These are phyloP conservation scores for Capronia americana DNA, from an alignment of 2,329 filamentous ascomycete species.

Conservation along the genomic window DNA sequence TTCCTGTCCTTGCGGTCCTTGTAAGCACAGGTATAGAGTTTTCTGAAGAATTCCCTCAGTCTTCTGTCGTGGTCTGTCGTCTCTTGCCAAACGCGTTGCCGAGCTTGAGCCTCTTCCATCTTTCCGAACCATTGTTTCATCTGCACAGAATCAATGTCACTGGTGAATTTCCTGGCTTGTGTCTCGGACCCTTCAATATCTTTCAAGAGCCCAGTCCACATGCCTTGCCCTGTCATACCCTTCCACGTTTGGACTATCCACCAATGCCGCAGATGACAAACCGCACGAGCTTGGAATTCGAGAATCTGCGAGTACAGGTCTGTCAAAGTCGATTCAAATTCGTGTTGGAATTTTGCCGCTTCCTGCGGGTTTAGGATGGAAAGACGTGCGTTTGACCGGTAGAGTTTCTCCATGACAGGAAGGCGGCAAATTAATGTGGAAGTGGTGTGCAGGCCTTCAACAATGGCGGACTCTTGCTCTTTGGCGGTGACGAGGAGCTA, in stretches of 20 bases:
- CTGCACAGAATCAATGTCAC: background rate
- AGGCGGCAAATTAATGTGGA: slow-evolving; percentile 5
- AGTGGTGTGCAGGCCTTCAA: slow-evolving; percentile 1
- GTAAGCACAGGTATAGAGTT: slow-evolving; percentile 15
- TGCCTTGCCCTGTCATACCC: background rate
- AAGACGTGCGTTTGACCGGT: background rate
- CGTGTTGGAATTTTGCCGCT: background rate
- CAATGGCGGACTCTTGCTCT: slow-evolving; percentile 3
- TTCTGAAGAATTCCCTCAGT: background rate
- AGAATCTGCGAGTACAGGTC: slow-evolving; percentile 4
- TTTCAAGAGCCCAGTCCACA: slow-evolving; percentile 2
- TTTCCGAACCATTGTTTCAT: slow-evolving; percentile 4
- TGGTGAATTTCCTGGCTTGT: background rate
- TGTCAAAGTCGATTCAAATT: slow-evolving; percentile 6
- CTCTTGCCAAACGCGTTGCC: background rate
- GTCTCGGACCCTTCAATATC: slow-evolving; percentile 3
- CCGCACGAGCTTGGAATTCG: slow-evolving; percentile 7
- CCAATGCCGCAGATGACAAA: background rate
- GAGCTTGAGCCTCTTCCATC: background rate
- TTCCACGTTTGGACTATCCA: background rate
- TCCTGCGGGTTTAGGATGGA: background rate
- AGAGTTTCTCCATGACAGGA: slow-evolving; percentile 5
- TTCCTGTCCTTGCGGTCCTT: slow-evolving; percentile 43
- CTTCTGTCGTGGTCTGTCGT: background rate
- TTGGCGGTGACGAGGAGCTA: background rate